Evolutionary conservation across 2,329 filamentous ascomycete genomes (phyloP).

Genomic region (Beauveria rudraprayagi): DNA sequence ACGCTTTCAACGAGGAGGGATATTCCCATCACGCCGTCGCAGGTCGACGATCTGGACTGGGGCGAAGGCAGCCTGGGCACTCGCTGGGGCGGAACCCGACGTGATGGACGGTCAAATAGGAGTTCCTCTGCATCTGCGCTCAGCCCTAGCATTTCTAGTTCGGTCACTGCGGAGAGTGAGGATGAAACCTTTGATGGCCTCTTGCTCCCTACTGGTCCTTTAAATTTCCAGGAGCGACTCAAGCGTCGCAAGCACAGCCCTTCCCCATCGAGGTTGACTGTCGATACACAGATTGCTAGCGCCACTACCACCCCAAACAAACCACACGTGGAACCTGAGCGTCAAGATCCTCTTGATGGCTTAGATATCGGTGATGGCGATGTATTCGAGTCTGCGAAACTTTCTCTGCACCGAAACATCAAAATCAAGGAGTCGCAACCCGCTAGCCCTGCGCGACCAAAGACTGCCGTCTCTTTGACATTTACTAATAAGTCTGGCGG

Average conservation of each 20-base stretch:
- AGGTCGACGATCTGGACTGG: conserved; percentile 80
- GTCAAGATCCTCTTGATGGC: conserved; percentile 76
- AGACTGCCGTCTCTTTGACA: conserved; percentile 75
- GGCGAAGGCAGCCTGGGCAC: conserved; percentile 89
- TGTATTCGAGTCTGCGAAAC: conserved; percentile 70
- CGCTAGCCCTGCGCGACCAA: conserved; percentile 61
- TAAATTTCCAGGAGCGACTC: conserved; percentile 75
- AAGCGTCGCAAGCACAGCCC: conserved; percentile 59
- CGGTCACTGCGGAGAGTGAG: conserved; percentile 84
- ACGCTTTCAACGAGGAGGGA: conserved; percentile 55
- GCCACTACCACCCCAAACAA: conserved; percentile 20
- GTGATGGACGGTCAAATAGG: conserved; percentile 69
- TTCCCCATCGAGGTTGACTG: conserved; percentile 42
- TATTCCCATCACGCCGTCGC: conserved; percentile 53
- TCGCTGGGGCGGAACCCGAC: conserved; percentile 76
- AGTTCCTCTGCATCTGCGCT: conserved; percentile 84
- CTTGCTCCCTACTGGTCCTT: conserved; percentile 70
- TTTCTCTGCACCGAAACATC: conserved; percentile 84
- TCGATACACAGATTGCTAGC: conserved; percentile 24
- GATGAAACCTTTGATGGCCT: conserved; percentile 90
- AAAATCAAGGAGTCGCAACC: conserved; percentile 69
- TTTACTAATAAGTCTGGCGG: conserved; percentile 76
- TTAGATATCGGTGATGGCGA: conserved; percentile 82
- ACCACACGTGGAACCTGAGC: conserved; percentile 34
- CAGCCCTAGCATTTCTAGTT: conserved; percentile 88